Evolutionary conservation across 2,329 filamentous ascomycete genomes (phyloP).

Genomic region (Trichoderma breve): DNA sequence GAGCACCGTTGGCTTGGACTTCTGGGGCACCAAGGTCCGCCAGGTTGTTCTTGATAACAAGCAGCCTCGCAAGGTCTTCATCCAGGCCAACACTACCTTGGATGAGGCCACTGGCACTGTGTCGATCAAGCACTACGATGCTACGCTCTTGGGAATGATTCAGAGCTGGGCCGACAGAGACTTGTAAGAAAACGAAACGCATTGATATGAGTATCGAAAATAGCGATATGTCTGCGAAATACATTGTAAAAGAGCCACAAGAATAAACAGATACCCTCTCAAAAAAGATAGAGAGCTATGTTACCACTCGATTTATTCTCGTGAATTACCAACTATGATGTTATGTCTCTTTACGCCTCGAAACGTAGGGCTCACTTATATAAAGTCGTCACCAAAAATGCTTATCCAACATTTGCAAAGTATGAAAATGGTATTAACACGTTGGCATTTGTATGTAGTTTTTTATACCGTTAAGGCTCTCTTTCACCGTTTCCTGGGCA

Average conservation of each 20-base stretch:
- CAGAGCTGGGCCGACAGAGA: constrained; percentile 72
- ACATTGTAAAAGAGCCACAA: not conserved
- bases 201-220: not conserved
- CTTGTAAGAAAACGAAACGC: constrained; percentile 33
- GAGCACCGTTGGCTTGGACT: constrained; percentile 76
- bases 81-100: constrained; percentile 85
- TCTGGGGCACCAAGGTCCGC: constrained; percentile 78
- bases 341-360: not conserved
- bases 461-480: not conserved
- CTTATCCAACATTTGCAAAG: not conserved
- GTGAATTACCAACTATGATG: not conserved
- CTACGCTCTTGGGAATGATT: constrained; percentile 76
- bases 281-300: not conserved
- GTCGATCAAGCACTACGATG: constrained; percentile 79
- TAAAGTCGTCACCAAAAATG: not conserved
- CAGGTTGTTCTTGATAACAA: constrained; percentile 73
- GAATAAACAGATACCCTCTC: constrained; percentile 3
- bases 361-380: not conserved
- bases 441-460: not conserved
- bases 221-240: not conserved
- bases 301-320: not conserved
- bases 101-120: constrained; percentile 68
- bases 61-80: constrained; percentile 85
- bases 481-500: not conserved
- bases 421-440: not conserved